Evolutionary conservation across 2,329 filamentous ascomycete genomes (phyloP).

Genomic region (Thielaviopsis populi): DNA sequence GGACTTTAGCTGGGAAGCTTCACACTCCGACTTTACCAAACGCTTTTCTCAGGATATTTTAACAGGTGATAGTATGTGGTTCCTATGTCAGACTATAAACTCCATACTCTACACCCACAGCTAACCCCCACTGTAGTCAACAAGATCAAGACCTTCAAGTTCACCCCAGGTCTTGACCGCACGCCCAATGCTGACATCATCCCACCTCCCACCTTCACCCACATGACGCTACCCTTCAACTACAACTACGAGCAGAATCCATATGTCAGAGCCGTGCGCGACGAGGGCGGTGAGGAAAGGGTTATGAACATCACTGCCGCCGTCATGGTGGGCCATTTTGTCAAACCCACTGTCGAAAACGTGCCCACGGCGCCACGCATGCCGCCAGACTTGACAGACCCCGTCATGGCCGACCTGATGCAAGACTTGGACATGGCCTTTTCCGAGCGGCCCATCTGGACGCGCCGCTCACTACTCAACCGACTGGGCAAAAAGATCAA

Average conservation of each 20-base stretch:
- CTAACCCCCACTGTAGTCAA: constrained; percentile 27
- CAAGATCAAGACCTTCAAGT: constrained; percentile 45
- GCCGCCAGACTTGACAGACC: constrained; percentile 43
- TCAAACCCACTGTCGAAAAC: constrained; percentile 46
- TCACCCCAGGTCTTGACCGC: constrained; percentile 47
- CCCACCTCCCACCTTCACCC: constrained; percentile 65
- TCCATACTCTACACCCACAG: no score
- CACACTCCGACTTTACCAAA: constrained; percentile 51
- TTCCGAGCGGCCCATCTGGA: constrained; percentile 67
- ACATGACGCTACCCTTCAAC: constrained; percentile 58
- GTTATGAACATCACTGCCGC: constrained; percentile 46
- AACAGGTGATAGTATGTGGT: constrained; percentile 47
- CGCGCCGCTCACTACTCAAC: constrained; percentile 67
- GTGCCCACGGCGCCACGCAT: constrained; percentile 45
- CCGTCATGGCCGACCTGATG: constrained; percentile 49
- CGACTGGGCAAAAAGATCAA: constrained; percentile 39
- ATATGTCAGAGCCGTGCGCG: constrained; percentile 49
- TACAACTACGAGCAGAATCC: constrained; percentile 79
- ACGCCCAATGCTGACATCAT: constrained; percentile 53
- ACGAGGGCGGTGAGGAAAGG: constrained; percentile 35
- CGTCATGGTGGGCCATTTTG: constrained; percentile 43
- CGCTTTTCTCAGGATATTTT: constrained; percentile 58
- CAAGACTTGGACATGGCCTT: constrained; percentile 50
- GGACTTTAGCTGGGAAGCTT: constrained; percentile 72
- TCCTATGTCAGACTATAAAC: neutral